phyloP scores from a whole-genome alignment of 2,329 filamentous ascomycete genomes.

The Paecilomyces niveus region DNA sequence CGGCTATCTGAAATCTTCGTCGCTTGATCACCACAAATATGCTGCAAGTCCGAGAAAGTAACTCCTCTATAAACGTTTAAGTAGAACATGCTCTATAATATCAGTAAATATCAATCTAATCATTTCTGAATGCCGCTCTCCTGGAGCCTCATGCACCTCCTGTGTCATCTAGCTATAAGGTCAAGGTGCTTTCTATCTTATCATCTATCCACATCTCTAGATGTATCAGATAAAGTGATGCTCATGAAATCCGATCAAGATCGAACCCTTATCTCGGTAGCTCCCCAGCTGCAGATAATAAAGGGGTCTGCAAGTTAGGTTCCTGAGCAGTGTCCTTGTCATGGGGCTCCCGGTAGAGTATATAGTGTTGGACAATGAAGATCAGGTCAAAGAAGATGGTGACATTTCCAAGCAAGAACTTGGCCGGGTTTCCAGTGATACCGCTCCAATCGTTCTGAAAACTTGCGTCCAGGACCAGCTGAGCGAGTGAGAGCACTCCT shows the following conservation, averaged over 20 bases:
- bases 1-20: background rate
- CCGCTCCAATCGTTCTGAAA: constrained; percentile 83
- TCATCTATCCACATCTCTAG: background rate
- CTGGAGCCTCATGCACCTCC: background rate
- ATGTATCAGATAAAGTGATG: background rate
- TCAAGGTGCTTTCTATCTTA: background rate
- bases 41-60: background rate
- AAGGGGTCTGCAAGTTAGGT: constrained; percentile 19
- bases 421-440: constrained; percentile 83
- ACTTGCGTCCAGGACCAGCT: constrained; percentile 78
- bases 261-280: constrained; percentile 5
- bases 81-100: background rate
- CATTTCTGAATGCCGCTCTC: background rate
- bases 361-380: constrained; percentile 84
- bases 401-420: constrained; percentile 78
- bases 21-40: no score
- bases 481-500: constrained; percentile 71
- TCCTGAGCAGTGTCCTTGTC: constrained; percentile 12
- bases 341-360: constrained; percentile 54
- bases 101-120: background rate
- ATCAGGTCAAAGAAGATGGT: constrained; percentile 79
- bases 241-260: background rate
- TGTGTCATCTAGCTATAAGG: background rate
- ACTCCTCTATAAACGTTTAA: background rate
- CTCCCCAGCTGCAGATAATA: constrained; percentile 16